A percentile compares a stretch with the other conserved stretches of the same genome.
Conservation (phyloP, 1,284 basidiomycete species). For the Coniferiporia weirii region DNA sequence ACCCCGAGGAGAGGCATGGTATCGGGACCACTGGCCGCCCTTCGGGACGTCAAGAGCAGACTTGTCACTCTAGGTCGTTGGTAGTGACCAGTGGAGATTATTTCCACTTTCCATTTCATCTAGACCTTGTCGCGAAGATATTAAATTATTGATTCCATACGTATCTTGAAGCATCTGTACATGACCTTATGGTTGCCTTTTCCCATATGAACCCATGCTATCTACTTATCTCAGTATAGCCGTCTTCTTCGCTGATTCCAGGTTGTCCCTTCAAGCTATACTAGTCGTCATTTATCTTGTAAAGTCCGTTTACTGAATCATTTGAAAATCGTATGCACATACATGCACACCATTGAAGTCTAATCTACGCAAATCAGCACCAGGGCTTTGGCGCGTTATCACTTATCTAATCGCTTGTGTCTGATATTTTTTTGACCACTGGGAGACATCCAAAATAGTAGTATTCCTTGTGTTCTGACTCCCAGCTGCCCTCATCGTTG, state of each 20-base stretch:
- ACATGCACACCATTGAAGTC: not conserved
- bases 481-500: not conserved
- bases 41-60: slow-evolving; percentile 9
- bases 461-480: no score
- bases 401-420: not conserved
- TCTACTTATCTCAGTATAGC: not conserved
- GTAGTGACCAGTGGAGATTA: not conserved
- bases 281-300: no score
- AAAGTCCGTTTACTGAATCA: not conserved
- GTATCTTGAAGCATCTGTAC: not conserved
- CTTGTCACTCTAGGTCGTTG: slow-evolving; percentile 7
- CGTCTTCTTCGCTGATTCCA: no score
- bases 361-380: not conserved
- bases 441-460: no score
- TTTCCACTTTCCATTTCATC: not conserved
- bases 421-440: no score
- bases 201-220: not conserved
- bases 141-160: slow-evolving; percentile 5
- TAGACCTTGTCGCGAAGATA: not conserved
- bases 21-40: slow-evolving; percentile 1
- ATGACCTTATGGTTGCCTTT: not conserved
- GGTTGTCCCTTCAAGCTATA: no score
- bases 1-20: not conserved
- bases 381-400: not conserved
- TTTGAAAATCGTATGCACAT: not conserved